Percentiles rank a stretch among this genome's conserved stretches.
Evolutionary conservation across 139 green algal genomes (phyloP).

Genomic region (Closterium sp.): DNA sequence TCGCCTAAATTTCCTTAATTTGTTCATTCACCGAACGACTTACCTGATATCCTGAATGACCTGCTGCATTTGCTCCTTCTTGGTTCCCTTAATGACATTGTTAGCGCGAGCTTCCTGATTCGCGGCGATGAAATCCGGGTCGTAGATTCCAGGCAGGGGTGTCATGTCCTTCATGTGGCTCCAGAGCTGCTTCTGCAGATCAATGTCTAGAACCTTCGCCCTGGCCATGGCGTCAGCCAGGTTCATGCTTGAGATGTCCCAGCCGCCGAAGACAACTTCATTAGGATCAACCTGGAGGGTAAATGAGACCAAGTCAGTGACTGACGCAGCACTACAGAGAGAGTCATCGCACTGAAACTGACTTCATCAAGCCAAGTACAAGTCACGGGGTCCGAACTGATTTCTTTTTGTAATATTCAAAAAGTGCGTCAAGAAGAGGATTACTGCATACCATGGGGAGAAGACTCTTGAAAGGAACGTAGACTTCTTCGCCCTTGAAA

Average conservation of each 20-base stretch:
- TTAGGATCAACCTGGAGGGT: constrained; percentile 75
- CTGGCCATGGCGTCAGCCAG: constrained; percentile 87
- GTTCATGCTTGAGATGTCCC: constrained; percentile 94
- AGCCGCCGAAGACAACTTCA: constrained; percentile 94
- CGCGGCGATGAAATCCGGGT: constrained; percentile 93
- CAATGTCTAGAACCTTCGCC: constrained; percentile 85
- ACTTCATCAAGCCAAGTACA: too few relatives aligned
- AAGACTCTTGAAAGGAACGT: constrained; percentile 82
- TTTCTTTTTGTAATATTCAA: too few relatives aligned
- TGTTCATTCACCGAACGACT: too few relatives aligned
- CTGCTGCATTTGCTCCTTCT: constrained; percentile 82
- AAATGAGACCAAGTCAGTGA: neutral
- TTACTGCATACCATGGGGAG: constrained; percentile 50
- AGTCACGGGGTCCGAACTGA: too few relatives aligned
- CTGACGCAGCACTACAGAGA: neutral
- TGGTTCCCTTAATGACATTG: constrained; percentile 91
- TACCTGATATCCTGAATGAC: constrained; percentile 81
- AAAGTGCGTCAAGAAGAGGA: neutral
- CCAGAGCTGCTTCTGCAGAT: constrained; percentile 94
- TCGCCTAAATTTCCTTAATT: too few relatives aligned
- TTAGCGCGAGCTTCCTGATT: constrained; percentile 92
- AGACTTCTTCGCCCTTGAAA: constrained; percentile 91
- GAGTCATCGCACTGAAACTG: too few relatives aligned
- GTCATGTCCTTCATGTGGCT: constrained; percentile 90
- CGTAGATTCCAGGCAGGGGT: constrained; percentile 94